Evolutionary conservation across 805 yeast species (phyloP).

Genomic region (Lachancea kluyveri): DNA sequence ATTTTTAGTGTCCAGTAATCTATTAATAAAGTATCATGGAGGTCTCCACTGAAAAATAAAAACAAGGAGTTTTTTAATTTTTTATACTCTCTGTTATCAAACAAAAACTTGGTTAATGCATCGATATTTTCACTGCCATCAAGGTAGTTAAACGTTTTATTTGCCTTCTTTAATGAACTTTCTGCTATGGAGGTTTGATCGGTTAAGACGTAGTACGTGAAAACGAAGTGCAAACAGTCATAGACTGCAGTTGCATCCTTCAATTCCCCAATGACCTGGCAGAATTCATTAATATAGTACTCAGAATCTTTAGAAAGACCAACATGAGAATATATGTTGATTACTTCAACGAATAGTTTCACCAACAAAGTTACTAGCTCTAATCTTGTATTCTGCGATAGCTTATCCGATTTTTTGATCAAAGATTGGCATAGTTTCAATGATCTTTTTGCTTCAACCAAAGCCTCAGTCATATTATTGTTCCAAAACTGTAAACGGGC

Average conservation of each 20-base stretch:
- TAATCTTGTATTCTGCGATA: conserved; percentile 31
- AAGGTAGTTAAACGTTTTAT: conserved; percentile 20
- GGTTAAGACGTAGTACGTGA: conserved; percentile 18
- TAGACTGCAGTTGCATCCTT: conserved; percentile 24
- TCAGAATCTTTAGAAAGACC: conserved; percentile 57
- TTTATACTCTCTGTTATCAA: conserved; percentile 16
- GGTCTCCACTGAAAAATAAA: conserved; percentile 14
- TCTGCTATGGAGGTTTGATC: conserved; percentile 11
- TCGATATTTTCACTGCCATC: conserved; percentile 23
- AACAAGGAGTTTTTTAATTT: conserved; percentile 16
- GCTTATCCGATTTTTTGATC: conserved; percentile 34
- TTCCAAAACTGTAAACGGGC: conserved; percentile 16
- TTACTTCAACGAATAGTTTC: conserved; percentile 34
- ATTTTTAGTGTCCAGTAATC: conserved; percentile 20
- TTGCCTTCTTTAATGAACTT: conserved; percentile 12
- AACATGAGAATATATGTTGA: conserved; percentile 37
- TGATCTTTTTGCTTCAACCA: conserved; percentile 40
- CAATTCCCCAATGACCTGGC: conserved; percentile 31
- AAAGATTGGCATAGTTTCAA: conserved; percentile 49
- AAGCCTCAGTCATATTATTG: conserved; percentile 17
- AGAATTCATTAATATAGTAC: conserved; percentile 47
- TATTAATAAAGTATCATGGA: conserved; percentile 10
- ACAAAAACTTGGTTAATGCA: conserved; percentile 17
- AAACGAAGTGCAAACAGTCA: conserved; percentile 13
- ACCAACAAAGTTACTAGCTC: conserved; percentile 32